Conservation (phyloP, 768 basidiomycete genomes). For the Boletus subparvulus region DNA sequence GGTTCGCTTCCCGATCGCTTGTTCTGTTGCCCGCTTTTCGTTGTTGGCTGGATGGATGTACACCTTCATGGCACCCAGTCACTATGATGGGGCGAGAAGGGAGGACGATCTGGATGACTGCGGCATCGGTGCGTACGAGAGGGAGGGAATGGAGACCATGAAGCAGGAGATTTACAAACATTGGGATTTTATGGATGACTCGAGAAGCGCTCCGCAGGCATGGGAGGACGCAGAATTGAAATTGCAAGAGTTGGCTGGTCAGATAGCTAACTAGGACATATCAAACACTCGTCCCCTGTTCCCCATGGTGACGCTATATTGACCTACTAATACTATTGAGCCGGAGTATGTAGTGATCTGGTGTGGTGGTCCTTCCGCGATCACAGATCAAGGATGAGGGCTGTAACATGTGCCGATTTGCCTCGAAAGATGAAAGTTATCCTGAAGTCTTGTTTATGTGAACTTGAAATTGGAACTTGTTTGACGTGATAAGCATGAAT, state of each 20-base stretch:
- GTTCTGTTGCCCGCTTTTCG: conserved; percentile 16
- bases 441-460: too few species aligned
- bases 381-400: too few species aligned
- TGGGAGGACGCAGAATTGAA: conserved; percentile 21
- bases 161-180: conserved; percentile 10
- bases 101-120: conserved; percentile 12
- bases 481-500: too few species aligned
- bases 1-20: conserved; percentile 15
- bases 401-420: too few species aligned
- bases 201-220: conserved; percentile 2
- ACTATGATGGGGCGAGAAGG: conserved; percentile 24
- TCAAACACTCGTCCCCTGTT: too few species aligned
- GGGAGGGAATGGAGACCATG: conserved; percentile 16
- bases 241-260: too few species aligned
- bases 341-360: too few species aligned
- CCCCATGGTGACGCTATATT: too few species aligned
- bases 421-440: too few species aligned
- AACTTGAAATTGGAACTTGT: too few species aligned
- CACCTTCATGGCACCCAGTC: conserved; percentile 17
- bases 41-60: conserved; percentile 18
- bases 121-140: conserved; percentile 9
- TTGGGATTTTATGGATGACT: conserved; percentile 19
- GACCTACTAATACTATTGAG: too few species aligned
- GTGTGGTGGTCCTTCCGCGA: too few species aligned
- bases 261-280: not conserved